Base-by-base conservation (phyloP, 202 grass and related monocot species). In the Cymbopogon flexuosus region DNA sequence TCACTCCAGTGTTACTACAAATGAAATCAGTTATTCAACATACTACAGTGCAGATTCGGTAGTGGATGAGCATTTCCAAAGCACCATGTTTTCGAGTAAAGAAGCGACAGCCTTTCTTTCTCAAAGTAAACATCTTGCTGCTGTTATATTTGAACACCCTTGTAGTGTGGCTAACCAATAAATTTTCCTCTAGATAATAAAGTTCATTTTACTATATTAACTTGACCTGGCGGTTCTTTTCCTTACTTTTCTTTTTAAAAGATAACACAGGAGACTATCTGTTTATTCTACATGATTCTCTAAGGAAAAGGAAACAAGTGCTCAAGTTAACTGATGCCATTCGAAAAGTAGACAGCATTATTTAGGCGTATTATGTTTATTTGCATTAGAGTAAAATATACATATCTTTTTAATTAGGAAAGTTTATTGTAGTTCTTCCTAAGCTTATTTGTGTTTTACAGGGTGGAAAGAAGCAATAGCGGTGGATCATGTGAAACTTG, bases 381-480 rank as follows among this genome's bases (percentile, higher is more conserved):
- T 45, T 76, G n/a, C 19, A 21, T 27, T 30, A 47, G 13, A 47
- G 13, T 68, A n/a, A 68, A 10, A 46, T 27, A 36, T 61, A 66
- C 3, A 10, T 60, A 45, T 31, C 15, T 34, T 19, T 30, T 60
- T n/a, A 75, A 46, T 68, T 36, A 47, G 42, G 19, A 57, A 89
- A 78, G 7, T 65, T 56, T 49, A 14, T 35, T 46, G 11, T 30
- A 5, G 30, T 73, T 81, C 39, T 76, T 76, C 19, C 30, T 13
- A 73, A 42, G 8, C 19, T 51, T 82, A 47, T 4, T 7, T 57
- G 29, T 90, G 5, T 81, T 68, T 62, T 83, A 64, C 81, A 97
- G 94, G 94, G 77, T 97, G 94, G 94, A 90, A 88, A 72, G 89
- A 92, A n/a, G 88, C 88, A 24, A 72, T 92, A 63, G 78, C 84